A percentile compares a stretch with the other conserved stretches of the same genome.
These are phyloP conservation scores for Dendrocalamus sinicus DNA, from an alignment of 176 grass and related monocot species.

Conservation along the genomic window DNA sequence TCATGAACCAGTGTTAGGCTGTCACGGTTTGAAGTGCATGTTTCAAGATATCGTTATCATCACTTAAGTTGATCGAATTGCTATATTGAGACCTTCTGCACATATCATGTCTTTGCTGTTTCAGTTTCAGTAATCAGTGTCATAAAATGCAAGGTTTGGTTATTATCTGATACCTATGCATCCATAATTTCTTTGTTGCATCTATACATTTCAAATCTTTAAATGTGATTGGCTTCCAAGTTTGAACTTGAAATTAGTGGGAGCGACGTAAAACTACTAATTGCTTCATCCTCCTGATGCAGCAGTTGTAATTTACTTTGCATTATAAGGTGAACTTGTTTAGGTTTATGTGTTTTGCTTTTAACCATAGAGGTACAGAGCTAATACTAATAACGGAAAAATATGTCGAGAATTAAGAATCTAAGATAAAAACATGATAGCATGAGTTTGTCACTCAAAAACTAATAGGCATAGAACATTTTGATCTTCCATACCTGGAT, in stretches of 20 bases:
- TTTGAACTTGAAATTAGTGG: slow-evolving; percentile 3
- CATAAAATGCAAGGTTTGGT: background rate
- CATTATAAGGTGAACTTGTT: background rate
- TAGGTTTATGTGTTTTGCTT: background rate
- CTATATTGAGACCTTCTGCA: background rate
- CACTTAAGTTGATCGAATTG: background rate
- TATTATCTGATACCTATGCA: background rate
- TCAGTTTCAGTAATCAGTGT: background rate
- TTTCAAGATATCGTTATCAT: slow-evolving; percentile 1
- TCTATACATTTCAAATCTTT: background rate
- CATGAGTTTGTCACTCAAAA: background rate
- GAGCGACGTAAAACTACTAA: background rate
- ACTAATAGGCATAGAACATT: background rate
- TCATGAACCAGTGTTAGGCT: slow-evolving; percentile 20
- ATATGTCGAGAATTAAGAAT: background rate
- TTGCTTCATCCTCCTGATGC: background rate
- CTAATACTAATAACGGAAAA: background rate
- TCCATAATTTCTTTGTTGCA: background rate
- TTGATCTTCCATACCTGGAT: background rate
- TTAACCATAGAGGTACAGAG: background rate
- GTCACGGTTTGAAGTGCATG: background rate
- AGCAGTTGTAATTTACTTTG: background rate
- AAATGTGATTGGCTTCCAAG: background rate
- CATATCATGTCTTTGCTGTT: background rate
- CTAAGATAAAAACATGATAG: background rate